Conservation (phyloP, 2,329 filamentous ascomycete genomes). For the Colletotrichum navitas region DNA sequence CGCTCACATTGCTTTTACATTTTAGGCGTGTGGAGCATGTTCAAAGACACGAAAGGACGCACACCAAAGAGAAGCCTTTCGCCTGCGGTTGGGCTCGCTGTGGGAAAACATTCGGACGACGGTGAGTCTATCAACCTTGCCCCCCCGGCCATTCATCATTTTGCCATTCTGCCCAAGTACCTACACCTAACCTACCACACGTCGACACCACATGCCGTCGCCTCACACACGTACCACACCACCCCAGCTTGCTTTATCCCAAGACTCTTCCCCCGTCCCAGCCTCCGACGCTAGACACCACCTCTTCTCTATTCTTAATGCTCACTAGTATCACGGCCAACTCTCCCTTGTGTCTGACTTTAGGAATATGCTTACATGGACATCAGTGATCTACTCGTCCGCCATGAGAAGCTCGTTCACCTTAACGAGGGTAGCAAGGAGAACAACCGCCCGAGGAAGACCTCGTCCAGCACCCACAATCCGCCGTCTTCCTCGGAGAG, state of each 20-base stretch:
- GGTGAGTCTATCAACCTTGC: conserved; percentile 60
- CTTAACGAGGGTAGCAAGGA: conserved; percentile 71
- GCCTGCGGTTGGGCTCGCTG: conserved; percentile 70
- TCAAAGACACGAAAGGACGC: conserved; percentile 72
- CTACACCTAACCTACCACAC: conserved; percentile 26
- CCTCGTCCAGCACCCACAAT: conserved; percentile 55
- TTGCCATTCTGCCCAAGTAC: conserved; percentile 29
- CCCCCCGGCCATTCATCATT: conserved; percentile 36
- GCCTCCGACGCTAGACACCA: conserved; percentile 23
- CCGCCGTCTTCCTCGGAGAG: conserved; percentile 62
- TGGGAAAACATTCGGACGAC: conserved; percentile 72
- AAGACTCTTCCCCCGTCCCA: conserved; percentile 23
- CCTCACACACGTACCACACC: conserved; percentile 38
- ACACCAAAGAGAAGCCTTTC: conserved; percentile 76
- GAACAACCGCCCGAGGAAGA: conserved; percentile 62
- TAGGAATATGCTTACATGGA: conserved; percentile 68
- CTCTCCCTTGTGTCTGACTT: conserved; percentile 28
- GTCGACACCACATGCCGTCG: conserved; percentile 32
- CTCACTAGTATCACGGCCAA: conserved; percentile 36
- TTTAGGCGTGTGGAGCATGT: conserved; percentile 73
- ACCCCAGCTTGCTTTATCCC: conserved; percentile 33
- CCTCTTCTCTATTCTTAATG: conserved; percentile 17
- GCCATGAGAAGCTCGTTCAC: conserved; percentile 75
- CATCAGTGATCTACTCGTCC: conserved; percentile 73
- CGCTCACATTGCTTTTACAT: conserved; percentile 56